Base-by-base conservation (phyloP, 2,329 filamentous ascomycete species). In the Phialemonium atrogriseum region DNA sequence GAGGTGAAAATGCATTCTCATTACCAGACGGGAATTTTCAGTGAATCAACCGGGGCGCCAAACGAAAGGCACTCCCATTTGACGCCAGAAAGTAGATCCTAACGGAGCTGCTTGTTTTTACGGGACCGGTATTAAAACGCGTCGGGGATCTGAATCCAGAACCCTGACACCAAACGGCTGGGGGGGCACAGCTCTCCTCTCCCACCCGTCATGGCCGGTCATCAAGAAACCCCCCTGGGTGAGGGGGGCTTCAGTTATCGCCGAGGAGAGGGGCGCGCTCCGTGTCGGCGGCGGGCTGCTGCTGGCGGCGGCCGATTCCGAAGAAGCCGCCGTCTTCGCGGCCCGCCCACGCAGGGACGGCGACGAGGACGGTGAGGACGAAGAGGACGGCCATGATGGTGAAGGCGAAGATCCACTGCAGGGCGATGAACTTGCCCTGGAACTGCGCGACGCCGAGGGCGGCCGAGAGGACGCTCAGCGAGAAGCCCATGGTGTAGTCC, bases 351-450 rank as follows among this genome's bases (percentile, higher is more conserved):
- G 70, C 70, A 1, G 81, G 80, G 20, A 83, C 56, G 3, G 74
- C 80, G 32, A 86, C 64, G 11, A 70, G 56, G 3, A 84, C 47
- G 2, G 82, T 85, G 12, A 74, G 59, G 13, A 87, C 54, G 52
- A 91, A 81, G 32, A 93, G 71, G 16, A 84, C 52, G 1, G 68
- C 73, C 68, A 89, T 87, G 53, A 94, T 86, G 40, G 77, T 66
- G 50, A 93, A 91, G 20, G 86, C 83, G 54, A 94, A 94, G 58
- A 93, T 89, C 86, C 86, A 94, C 61, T 94, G 87, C 42, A 94
- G 66, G 6, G 84, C 83, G 43, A 93, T 67, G 37, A 80, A 57
- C 52, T 86, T 77, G 47, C 71, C 68, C 30, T 77, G 62, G 60
- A 93, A 78, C 55, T 94, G 87, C 10, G 76, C 72, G 11, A 91